These are phyloP conservation scores for Diaporthe sp. DNA, from an alignment of 2,329 filamentous ascomycete species.

Conservation along the genomic window DNA sequence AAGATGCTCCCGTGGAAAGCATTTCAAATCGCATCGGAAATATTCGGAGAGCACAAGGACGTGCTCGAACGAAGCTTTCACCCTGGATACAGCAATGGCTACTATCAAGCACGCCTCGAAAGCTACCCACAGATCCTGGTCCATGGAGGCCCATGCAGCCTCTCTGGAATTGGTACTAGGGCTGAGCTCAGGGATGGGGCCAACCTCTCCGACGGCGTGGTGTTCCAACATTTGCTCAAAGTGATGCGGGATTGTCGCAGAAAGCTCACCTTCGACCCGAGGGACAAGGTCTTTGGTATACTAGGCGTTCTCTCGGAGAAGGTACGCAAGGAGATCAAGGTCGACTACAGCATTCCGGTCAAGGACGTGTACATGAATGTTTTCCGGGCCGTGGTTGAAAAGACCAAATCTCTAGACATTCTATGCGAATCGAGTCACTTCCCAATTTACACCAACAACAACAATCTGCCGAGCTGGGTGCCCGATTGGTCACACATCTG, in stretches of 20 bases:
- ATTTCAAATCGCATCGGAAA: not conserved
- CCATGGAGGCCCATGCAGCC: not conserved
- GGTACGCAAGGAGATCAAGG: slow-evolving; percentile 46
- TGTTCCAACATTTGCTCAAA: slow-evolving; percentile 42
- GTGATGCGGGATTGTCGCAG: slow-evolving; percentile 45
- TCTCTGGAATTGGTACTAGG: not conserved
- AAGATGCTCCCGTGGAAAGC: not conserved
- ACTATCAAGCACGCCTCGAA: not conserved
- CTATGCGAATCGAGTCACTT: slow-evolving; percentile 53
- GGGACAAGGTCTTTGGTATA: slow-evolving; percentile 54
- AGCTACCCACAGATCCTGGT: slow-evolving; percentile 3
- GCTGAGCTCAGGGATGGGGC: not conserved
- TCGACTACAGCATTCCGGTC: slow-evolving; percentile 50
- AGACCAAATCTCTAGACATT: slow-evolving; percentile 48
- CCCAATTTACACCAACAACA: slow-evolving; percentile 44
- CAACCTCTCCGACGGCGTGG: not conserved
- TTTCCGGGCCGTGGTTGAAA: slow-evolving; percentile 49
- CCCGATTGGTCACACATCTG: slow-evolving; percentile 54
- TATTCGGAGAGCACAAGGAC: not conserved
- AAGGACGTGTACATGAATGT: slow-evolving; percentile 53
- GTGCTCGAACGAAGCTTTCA: not conserved
- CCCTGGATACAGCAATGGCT: not conserved
- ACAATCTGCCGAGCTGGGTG: slow-evolving; percentile 51
- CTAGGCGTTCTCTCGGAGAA: slow-evolving; percentile 49
- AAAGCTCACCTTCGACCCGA: slow-evolving; percentile 49